A percentile compares a stretch with the other conserved stretches of the same genome.
These are phyloP conservation scores for Aspergillus conjunctus DNA, from an alignment of 495 filamentous ascomycete species.

Conservation along the genomic window DNA sequence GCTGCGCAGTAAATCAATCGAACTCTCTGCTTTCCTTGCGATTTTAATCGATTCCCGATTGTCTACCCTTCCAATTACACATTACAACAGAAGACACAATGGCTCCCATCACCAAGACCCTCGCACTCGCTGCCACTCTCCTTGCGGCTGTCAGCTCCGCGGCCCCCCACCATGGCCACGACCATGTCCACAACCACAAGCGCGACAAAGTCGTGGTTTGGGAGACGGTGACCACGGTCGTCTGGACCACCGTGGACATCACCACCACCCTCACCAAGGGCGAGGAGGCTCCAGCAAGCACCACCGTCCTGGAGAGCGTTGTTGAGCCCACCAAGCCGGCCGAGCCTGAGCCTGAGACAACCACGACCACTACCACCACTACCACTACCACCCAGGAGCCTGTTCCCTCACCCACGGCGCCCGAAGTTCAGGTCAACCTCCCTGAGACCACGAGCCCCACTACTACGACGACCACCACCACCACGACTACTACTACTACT, in stretches of 20 bases:
- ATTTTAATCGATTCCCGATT: slow-evolving; percentile 10
- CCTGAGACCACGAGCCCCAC: slow-evolving; percentile 1
- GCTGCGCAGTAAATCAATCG: slow-evolving; percentile 42
- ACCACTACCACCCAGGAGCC: slow-evolving; percentile 12
- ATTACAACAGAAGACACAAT: slow-evolving; percentile 30
- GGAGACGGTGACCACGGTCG: slow-evolving; percentile 30
- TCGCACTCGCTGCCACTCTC: slow-evolving; percentile 45
- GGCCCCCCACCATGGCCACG: slow-evolving; percentile 29
- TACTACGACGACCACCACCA: slow-evolving; percentile 2
- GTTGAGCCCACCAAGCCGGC: slow-evolving; percentile 19
- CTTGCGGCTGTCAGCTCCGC: slow-evolving; percentile 40
- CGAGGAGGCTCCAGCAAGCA: slow-evolving; percentile 16
- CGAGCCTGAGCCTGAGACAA: slow-evolving; percentile 23
- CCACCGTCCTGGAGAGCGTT: slow-evolving; percentile 16
- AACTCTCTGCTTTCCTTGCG: slow-evolving; percentile 17
- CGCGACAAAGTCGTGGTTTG: slow-evolving; percentile 39
- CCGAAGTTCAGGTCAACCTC: slow-evolving; percentile 15
- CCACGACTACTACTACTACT: background rate
- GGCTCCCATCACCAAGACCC: slow-evolving; percentile 47
- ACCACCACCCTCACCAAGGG: slow-evolving; percentile 40
- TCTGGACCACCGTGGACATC: slow-evolving; percentile 46
- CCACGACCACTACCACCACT: slow-evolving; percentile 14
- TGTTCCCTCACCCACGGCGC: slow-evolving; percentile 4
- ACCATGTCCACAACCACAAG: slow-evolving; percentile 35
- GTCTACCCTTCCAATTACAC: slow-evolving; percentile 11